Evolutionary conservation across 2,329 filamentous ascomycete species (phyloP).

Genomic region (Pseudocercospora eumusae): DNA sequence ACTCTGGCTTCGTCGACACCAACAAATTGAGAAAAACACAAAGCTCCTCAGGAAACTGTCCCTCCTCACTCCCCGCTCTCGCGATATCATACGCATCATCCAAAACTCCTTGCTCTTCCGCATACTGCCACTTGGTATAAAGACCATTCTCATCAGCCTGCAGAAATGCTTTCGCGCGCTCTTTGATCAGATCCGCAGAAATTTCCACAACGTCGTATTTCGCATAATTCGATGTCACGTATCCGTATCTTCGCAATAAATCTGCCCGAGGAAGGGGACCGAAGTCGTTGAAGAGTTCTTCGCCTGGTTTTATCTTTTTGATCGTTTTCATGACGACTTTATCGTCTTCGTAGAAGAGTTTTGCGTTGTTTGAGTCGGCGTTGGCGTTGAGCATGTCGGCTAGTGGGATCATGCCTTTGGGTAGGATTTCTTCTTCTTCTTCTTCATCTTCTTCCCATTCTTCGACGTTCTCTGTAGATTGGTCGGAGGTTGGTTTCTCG

Average conservation of each 20-base stretch:
- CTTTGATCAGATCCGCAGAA: constrained; percentile 60
- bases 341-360: constrained; percentile 61
- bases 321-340: constrained; percentile 70
- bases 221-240: constrained; percentile 75
- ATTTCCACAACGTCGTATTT: constrained; percentile 83
- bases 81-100: constrained; percentile 71
- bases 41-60: constrained; percentile 46
- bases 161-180: constrained; percentile 42
- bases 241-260: constrained; percentile 80
- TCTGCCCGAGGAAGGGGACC: constrained; percentile 81
- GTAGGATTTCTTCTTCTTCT: constrained; percentile 37
- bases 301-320: constrained; percentile 65
- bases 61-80: constrained; percentile 36
- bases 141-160: constrained; percentile 24
- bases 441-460: constrained; percentile 47
- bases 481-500: constrained; percentile 50
- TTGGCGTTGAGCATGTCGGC: constrained; percentile 89
- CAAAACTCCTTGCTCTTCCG: constrained; percentile 63
- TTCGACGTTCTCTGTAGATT: constrained; percentile 60
- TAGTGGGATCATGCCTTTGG: constrained; percentile 86
- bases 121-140: constrained; percentile 48
- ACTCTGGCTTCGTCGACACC: constrained; percentile 43
- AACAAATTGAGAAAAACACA: constrained; percentile 49
- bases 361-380: constrained; percentile 75
- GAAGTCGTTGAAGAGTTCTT: constrained; percentile 87